These are phyloP conservation scores for Clarireedia hainanense DNA, from an alignment of 2,329 filamentous ascomycete genomes.

Conservation along the genomic window DNA sequence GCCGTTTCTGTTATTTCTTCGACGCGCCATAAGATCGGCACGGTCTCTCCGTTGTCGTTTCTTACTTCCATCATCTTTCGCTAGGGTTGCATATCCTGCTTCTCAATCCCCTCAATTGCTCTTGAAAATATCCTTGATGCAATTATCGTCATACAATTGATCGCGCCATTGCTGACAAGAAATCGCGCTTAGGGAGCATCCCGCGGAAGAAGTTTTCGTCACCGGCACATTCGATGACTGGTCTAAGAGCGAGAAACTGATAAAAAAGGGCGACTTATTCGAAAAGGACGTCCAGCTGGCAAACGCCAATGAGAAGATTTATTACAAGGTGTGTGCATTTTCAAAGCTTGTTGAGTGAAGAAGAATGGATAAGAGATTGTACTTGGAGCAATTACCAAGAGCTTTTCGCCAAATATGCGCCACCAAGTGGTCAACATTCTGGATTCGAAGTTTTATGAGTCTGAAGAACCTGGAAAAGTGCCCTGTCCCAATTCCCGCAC, in stretches of 20 bases:
- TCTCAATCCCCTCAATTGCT: not conserved
- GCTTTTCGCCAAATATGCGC: not conserved
- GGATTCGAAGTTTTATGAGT: not conserved
- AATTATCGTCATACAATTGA: not conserved
- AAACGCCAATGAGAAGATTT: slow-evolving; percentile 61
- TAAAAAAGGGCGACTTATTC: slow-evolving; percentile 66
- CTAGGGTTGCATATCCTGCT: too few species aligned
- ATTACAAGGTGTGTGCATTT: slow-evolving; percentile 73
- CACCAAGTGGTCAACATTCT: slow-evolving; percentile 5
- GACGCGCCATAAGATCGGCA: not conserved
- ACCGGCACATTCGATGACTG: slow-evolving; percentile 95
- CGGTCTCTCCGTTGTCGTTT: not conserved
- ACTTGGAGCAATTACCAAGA: not conserved
- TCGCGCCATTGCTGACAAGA: not conserved
- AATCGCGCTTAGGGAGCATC: slow-evolving; percentile 59
- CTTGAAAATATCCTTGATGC: not conserved
- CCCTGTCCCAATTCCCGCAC: not conserved
- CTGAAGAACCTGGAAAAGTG: not conserved
- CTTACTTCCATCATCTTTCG: too few species aligned
- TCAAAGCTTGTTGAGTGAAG: not conserved
- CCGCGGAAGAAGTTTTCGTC: slow-evolving; percentile 79
- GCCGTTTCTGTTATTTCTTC: not conserved
- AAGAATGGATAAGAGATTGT: not conserved
- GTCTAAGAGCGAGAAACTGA: slow-evolving; percentile 77
- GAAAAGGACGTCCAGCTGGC: slow-evolving; percentile 73